phyloP scores from a whole-genome alignment of 164 flowering plant genomes.

The Brasenia schreberi region DNA sequence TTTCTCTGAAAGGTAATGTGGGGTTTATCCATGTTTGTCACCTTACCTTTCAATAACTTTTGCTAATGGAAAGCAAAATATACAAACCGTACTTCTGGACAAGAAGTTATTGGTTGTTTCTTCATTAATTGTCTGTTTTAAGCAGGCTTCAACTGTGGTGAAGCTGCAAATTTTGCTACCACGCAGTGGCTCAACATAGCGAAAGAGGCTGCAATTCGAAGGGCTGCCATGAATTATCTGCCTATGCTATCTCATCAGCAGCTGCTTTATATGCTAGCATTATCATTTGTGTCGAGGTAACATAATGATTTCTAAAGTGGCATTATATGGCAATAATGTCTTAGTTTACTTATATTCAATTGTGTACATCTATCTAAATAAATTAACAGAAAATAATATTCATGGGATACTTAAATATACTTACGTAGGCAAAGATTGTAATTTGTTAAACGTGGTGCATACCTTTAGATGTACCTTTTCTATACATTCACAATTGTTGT shows the following conservation, averaged over 20 bases:
- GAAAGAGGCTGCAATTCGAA: conserved; percentile 93
- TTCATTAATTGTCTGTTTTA: background rate
- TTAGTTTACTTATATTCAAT: too few relatives aligned
- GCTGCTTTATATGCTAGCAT: conserved; percentile 74
- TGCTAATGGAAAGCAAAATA: too few relatives aligned
- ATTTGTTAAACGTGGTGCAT: too few relatives aligned
- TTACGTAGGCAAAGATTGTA: too few relatives aligned
- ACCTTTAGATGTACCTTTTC: too few relatives aligned
- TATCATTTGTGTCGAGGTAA: conserved; percentile 91
- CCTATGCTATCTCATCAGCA: conserved; percentile 99
- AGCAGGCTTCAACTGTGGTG: conserved; percentile 94
- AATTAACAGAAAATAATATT: too few relatives aligned
- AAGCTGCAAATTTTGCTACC: conserved; percentile 98
- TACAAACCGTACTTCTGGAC: background rate
- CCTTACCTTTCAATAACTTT: background rate
- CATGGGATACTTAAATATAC: too few relatives aligned
- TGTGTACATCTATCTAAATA: too few relatives aligned
- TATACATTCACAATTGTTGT: too few relatives aligned
- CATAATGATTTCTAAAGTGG: conserved; percentile 3
- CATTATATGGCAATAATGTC: too few relatives aligned
- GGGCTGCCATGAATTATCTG: conserved; percentile 93
- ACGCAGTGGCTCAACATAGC: conserved; percentile 94
- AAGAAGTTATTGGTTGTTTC: background rate
- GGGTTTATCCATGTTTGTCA: too few relatives aligned
- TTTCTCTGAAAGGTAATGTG: too few relatives aligned